Evolutionary conservation across 2,329 filamentous ascomycete species (phyloP), one percentile per base, ranked within the genome.

Genomic region (Epicoccum sorghinum): DNA sequence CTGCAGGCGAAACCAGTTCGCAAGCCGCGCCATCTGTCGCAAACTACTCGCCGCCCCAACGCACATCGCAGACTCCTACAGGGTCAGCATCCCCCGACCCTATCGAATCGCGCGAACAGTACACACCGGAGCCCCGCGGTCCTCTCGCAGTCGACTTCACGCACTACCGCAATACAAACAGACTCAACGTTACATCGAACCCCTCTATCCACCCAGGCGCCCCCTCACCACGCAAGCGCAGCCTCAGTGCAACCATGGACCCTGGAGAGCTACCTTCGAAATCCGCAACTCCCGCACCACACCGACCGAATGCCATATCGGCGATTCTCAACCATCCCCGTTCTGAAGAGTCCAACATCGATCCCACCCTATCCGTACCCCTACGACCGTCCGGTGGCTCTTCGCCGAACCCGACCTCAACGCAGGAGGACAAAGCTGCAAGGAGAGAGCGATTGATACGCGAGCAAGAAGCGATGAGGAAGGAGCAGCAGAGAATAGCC

Each of bases 1-100:
- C 93, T 14, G 91, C 90, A 14, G 79, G 85, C 24, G 75, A 79
- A 50, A 80, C 80, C 52, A 50, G 52, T 41, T 68, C 69, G 7
- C 68, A 70, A 52, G 58, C 65, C 10, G 46, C 67, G n/a, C 58
- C 61, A 14, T 71, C 68, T n/a, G 41, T 66, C 10, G 59, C 68
- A 27, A 60, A 61, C 48, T 71, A 70, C 52, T 72, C 70, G 9
- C 69, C 68, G 7, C 62, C 61, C 40, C 68, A 59, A 36, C 67
- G 65, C 40, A 55, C 61, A 27, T 69, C 64, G 7, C 62, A 68
- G 27, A 68, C 69, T 4, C 69, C 69, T 7, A 57, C 52, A 25
- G 65, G 67, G 29, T 74, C 72, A 5, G 66, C 62, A 4, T 75
- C 73, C 1, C 73, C 73, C 7, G 73, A 74, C 39, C 67, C 72